Evolutionary conservation across 1,284 basidiomycete species (phyloP).

Genomic region (Ceratorhiza oryzae-sativae): DNA sequence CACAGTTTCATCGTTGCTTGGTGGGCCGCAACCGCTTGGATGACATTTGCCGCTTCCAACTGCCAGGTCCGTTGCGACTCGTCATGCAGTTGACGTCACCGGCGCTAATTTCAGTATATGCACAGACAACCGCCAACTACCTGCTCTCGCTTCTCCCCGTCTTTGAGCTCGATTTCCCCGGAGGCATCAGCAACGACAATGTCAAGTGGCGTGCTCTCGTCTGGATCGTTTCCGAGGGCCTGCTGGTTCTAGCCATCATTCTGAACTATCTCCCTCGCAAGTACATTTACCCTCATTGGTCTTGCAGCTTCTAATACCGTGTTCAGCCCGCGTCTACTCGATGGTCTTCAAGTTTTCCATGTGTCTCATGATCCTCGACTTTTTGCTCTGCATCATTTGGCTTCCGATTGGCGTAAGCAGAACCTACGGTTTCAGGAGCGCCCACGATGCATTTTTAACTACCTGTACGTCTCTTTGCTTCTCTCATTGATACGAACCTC

Average conservation of each 20-base stretch:
- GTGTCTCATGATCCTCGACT: conserved; percentile 78
- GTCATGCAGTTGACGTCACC: background rate
- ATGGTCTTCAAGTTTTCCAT: conserved; percentile 76
- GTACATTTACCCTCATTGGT: conserved; percentile 10
- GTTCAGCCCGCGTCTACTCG: conserved; percentile 62
- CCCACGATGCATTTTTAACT: conserved; percentile 79
- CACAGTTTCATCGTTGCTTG: conserved; percentile 80
- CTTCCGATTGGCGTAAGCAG: conserved; percentile 83
- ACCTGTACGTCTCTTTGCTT: conserved; percentile 60
- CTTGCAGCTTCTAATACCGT: background rate
- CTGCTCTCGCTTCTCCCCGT: conserved; percentile 81
- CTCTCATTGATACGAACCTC: background rate
- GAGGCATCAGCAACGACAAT: conserved; percentile 70
- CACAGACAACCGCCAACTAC: conserved; percentile 83
- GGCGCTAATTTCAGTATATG: background rate
- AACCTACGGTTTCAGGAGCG: conserved; percentile 83
- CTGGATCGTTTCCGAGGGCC: conserved; percentile 77
- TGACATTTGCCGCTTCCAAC: conserved; percentile 84
- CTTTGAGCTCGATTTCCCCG: conserved; percentile 79
- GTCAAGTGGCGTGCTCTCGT: conserved; percentile 83
- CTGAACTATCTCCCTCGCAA: conserved; percentile 83
- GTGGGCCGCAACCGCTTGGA: conserved; percentile 90
- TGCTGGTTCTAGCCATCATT: conserved; percentile 71
- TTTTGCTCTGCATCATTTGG: conserved; percentile 85
- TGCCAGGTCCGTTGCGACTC: conserved; percentile 66